phyloP scores from a whole-genome alignment of 805 yeast genomes.

The Starmera amethionina region DNA sequence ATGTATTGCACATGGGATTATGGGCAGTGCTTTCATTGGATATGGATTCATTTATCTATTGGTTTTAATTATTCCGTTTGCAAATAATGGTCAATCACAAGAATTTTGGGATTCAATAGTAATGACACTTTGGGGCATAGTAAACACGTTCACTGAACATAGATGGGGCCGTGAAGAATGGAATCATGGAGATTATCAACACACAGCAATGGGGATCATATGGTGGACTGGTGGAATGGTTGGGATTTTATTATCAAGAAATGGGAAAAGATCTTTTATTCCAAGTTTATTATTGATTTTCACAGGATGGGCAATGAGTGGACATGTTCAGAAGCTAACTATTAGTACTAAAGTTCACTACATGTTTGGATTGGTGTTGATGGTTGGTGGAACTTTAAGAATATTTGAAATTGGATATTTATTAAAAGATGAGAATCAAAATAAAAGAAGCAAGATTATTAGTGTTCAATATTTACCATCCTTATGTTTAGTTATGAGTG shows the following conservation, averaged over 20 bases:
- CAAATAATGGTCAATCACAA: conserved; percentile 53
- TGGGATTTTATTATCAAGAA: conserved; percentile 69
- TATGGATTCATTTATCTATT: conserved; percentile 67
- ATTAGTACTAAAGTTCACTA: conserved; percentile 84
- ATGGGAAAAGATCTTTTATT: conserved; percentile 58
- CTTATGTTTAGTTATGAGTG: conserved; percentile 66
- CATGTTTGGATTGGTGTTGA: conserved; percentile 74
- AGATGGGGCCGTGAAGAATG: conserved; percentile 86
- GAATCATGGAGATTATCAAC: conserved; percentile 92
- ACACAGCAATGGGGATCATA: conserved; percentile 90
- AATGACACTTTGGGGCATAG: conserved; percentile 85
- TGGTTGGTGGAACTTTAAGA: conserved; percentile 68
- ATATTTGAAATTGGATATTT: conserved; percentile 73
- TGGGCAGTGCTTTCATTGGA: conserved; percentile 81
- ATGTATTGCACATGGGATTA: conserved; percentile 93
- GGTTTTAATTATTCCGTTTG: conserved; percentile 62
- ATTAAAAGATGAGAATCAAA: conserved; percentile 46
- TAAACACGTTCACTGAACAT: conserved; percentile 94
- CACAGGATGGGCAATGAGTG: conserved; percentile 93
- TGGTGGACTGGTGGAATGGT: conserved; percentile 95
- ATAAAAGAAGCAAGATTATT: conserved; percentile 33
- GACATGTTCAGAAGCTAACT: conserved; percentile 66
- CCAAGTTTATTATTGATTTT: conserved; percentile 77
- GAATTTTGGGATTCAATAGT: conserved; percentile 77
- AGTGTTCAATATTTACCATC: conserved; percentile 87